Conservation (phyloP, 169 alveolate genomes). For the Toxoplasma gondii region DNA sequence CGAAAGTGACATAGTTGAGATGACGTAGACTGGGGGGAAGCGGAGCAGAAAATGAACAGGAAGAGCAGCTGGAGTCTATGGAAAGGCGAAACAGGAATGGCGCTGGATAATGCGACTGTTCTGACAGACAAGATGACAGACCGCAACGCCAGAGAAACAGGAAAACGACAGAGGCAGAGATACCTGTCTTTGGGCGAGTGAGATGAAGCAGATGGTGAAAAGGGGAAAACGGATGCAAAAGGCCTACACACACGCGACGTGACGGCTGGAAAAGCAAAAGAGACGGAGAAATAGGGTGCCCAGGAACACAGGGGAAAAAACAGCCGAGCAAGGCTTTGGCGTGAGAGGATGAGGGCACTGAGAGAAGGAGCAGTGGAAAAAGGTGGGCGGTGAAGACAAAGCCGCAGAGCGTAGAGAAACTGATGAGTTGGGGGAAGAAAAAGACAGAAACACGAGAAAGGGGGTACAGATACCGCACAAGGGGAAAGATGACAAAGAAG, state of each 20-base stretch:
- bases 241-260: not conserved
- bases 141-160: too few species aligned
- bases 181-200: too few species aligned
- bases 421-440: not conserved
- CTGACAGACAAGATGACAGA: too few species aligned
- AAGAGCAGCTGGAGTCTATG: too few species aligned
- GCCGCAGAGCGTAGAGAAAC: not conserved
- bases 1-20: too few species aligned
- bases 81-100: too few species aligned
- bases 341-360: not conserved
- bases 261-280: not conserved
- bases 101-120: too few species aligned
- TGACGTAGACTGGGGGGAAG: too few species aligned
- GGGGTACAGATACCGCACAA: not conserved
- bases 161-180: too few species aligned
- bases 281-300: too few species aligned
- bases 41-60: too few species aligned
- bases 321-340: not conserved
- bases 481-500: not conserved
- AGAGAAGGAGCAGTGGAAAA: not conserved
- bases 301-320: too few species aligned
- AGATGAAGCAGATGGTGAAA: not conserved
- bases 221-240: not conserved
- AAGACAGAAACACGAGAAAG: not conserved
- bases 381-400: not conserved